Percentiles rank a stretch among this genome's conserved stretches.
Conservation (phyloP, 2,329 filamentous ascomycete genomes). For the Neopestalotiopsis sp. region DNA sequence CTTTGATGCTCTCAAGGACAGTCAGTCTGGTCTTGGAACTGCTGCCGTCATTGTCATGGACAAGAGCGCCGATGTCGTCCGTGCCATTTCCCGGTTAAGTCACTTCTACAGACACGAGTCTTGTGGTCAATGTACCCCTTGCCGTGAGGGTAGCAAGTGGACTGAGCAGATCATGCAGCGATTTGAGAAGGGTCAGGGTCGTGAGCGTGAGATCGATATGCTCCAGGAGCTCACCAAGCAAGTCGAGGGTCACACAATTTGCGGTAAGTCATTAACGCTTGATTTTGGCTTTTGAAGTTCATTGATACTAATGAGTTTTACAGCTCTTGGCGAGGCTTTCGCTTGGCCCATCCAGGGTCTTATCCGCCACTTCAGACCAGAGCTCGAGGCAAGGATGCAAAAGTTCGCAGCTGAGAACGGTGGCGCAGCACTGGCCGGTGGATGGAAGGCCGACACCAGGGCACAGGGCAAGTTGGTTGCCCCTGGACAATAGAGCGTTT, state of each 20-base stretch:
- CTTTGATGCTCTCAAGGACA: conserved; percentile 97
- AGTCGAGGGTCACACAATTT: conserved; percentile 98
- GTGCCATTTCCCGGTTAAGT: conserved; percentile 88
- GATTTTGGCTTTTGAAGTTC: neutral
- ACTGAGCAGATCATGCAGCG: conserved; percentile 98
- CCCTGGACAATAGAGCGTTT: conserved; percentile 77
- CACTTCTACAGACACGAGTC: conserved; percentile 99
- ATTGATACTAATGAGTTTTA: conserved; percentile 33
- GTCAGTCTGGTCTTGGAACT: conserved; percentile 94
- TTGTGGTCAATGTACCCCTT: conserved; percentile 99
- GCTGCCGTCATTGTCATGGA: conserved; percentile 99
- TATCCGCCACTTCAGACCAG: conserved; percentile 96
- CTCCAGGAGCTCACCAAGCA: conserved; percentile 99
- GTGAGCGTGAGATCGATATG: conserved; percentile 97
- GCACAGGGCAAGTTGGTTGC: conserved; percentile 84
- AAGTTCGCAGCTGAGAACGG: conserved; percentile 76
- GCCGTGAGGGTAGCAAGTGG: conserved; percentile 98
- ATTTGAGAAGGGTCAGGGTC: conserved; percentile 89
- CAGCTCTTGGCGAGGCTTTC: conserved; percentile 93
- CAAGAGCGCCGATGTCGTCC: conserved; percentile 94
- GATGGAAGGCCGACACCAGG: conserved; percentile 78
- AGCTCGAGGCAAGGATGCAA: conserved; percentile 89
- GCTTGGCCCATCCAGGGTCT: conserved; percentile 98
- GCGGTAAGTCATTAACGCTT: conserved; percentile 66
- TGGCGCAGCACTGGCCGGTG: conserved; percentile 80